Conservation (phyloP, 2,329 filamentous ascomycete species). For the Magnaporthiopsis rhizophila region DNA sequence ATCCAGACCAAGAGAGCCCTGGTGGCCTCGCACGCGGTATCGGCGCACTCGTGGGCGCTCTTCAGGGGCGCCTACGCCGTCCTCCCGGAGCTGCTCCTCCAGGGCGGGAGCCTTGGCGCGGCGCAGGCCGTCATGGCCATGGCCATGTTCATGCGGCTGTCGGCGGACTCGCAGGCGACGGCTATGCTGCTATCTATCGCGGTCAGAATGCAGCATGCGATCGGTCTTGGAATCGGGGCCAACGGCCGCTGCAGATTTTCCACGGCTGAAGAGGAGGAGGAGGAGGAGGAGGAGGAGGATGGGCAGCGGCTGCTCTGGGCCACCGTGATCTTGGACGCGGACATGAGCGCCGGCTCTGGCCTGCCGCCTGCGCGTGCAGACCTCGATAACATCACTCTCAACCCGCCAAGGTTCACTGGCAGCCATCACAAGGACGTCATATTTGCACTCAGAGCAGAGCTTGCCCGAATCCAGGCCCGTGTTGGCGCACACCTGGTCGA, state of each 20-base stretch:
- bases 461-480: background rate
- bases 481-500: conserved; percentile 4
- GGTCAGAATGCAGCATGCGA: background rate
- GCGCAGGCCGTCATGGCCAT: conserved; percentile 9
- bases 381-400: background rate
- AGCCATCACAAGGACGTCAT: background rate
- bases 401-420: background rate
- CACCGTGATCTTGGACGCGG: background rate
- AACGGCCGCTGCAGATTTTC: background rate
- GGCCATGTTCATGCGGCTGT: conserved; percentile 7
- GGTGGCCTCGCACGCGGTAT: background rate
- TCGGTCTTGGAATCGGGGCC: background rate
- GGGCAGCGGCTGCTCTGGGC: background rate
- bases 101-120: background rate
- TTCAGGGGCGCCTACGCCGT: conserved; percentile 10
- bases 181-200: conserved; percentile 3
- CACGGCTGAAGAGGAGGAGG: background rate
- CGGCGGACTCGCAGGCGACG: background rate
- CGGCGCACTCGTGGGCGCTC: conserved; percentile 7
- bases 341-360: background rate
- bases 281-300: background rate
- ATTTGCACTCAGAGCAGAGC: background rate
- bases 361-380: background rate
- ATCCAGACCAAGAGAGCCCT: background rate
- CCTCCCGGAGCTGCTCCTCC: conserved; percentile 9